Evolutionary conservation across 1,284 basidiomycete genomes (phyloP).

Genomic region (Irpex sp.): DNA sequence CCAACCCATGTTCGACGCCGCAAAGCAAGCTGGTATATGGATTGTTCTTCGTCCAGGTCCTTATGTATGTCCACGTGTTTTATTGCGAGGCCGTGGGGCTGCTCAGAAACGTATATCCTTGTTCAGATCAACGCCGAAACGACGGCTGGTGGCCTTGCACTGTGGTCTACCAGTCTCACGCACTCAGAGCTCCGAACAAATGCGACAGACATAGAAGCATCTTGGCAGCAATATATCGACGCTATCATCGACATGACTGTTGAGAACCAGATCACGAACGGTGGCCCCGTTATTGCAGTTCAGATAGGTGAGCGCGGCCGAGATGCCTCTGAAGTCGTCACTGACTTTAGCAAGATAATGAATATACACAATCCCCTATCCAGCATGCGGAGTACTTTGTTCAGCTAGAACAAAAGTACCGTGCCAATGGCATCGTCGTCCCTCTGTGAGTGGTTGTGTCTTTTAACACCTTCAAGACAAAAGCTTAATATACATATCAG

Average conservation of each 20-base stretch:
- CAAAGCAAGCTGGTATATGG: slow-evolving; percentile 53
- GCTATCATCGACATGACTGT: slow-evolving; percentile 58
- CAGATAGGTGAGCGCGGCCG: slow-evolving; percentile 62
- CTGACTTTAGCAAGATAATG: slow-evolving; percentile 67
- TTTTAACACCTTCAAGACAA: neutral
- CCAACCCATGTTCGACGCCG: slow-evolving; percentile 63
- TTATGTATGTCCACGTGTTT: neutral
- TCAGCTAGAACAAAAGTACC: slow-evolving; percentile 67
- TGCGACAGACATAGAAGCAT: slow-evolving; percentile 69
- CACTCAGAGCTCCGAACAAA: slow-evolving; percentile 76
- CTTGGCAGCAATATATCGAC: slow-evolving; percentile 79
- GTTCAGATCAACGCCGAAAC: slow-evolving; percentile 85
- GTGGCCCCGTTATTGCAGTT: slow-evolving; percentile 81
- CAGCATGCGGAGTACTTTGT: slow-evolving; percentile 71
- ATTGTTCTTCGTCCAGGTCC: slow-evolving; percentile 54
- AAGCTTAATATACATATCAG: slow-evolving; percentile 18
- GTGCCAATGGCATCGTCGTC: slow-evolving; percentile 65
- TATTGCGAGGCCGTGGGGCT: too few relatives aligned
- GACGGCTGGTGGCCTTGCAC: slow-evolving; percentile 82
- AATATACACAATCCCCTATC: slow-evolving; percentile 64
- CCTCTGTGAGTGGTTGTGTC: slow-evolving; percentile 48
- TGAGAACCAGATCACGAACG: slow-evolving; percentile 72
- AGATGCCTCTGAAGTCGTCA: neutral
- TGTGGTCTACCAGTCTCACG: slow-evolving; percentile 80
- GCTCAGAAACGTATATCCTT: slow-evolving; percentile 18